Base-by-base conservation (phyloP, 768 basidiomycete species). In the Serendipita sp. region DNA sequence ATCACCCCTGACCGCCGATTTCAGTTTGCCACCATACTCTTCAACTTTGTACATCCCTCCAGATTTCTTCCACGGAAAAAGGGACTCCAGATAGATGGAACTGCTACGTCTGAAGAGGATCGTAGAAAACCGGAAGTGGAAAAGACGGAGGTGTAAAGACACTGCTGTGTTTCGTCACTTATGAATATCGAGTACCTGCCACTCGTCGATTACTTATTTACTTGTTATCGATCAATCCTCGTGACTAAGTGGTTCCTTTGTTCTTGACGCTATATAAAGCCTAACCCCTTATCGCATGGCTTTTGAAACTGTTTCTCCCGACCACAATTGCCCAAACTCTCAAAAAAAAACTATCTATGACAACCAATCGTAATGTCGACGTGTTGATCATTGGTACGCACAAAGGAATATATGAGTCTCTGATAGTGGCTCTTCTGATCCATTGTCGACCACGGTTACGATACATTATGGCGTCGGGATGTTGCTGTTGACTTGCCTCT, bases 41-140 rank as follows among this genome's bases (percentile, higher is more conserved):
- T 63, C 41, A 44, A 16, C 13, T 11, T 65, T 17, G 34, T 44
- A 22, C 65, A 65, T 43, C 64, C 63, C 0, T 42, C 62, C 14
- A 38, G 44, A 17, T 65, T 42, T 51, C 45, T 65, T 11, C 65
- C 65, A 4, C 9, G 43, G 14, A 60, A 61, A 28, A 65, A 65
- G 42, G 65, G 65, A 33, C 63, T 64, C 3, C 34, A 62, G n/a
- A 60, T 63, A 17, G 64, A 65, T 33, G 64, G 64, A 3, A 65
- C 62, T 9, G 31, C 34, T 14, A 45, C 51, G 17, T 0, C 30
- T 16, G 45, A 63, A 50, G 60, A 42, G 30, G 14, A n/a, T 22
- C 53, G 31, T 58, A 22, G 53, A 24, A 22, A 24, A 24, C 28
- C 53, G 20, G n/a, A n/a, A 42, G 11, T 20, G 34, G 34, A 14